Base-by-base conservation (phyloP, 805 yeast species). In the Candida glaebosa region DNA sequence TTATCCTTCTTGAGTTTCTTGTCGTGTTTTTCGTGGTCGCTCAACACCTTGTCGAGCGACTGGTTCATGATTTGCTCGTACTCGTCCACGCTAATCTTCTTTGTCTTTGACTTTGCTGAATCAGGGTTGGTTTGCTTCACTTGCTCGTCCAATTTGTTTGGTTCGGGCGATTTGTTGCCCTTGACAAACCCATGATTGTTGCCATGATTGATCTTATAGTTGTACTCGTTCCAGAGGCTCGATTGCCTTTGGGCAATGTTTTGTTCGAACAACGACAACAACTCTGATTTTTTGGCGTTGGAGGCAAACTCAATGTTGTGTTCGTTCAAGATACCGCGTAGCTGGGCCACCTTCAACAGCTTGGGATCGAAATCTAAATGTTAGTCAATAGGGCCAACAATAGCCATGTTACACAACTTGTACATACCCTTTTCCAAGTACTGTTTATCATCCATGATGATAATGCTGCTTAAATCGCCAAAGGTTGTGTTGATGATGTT, bases 271-370 rank as follows among this genome's bases (percentile, higher is more conserved):
- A 83, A 53, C n/a, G 65, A 63, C 2, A 88, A 60, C 43, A 89
- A 69, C 9, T 78, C 80, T 5, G 76, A 63, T 59, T 91, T 91
- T 56, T 82, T 86, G 4, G 89, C 82, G 35, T 74, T 67, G 1
- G 84, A 66, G 0, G 84, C 73, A 54, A 72, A 82, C 1, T 63
- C 59, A n/a, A 90, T 68, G n/a, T 76, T 71, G 55, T 87, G 76
- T 41, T 77, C 81, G 9, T 70, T 61, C 40, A 91, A 67, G 17
- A 87, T 72, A 17, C 79, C 74, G 52, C 93, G 75, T 54, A 91
- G 69, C 44, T 85, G 79, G 3, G 89, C 79, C 17, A 87, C 81
- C 39, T 80, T 84, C 48, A 84, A 65, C 31, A 72, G 65, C 18
- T 72, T 64, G 5, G 91, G 84, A 56, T 88, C 81, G 59, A 86